These are phyloP conservation scores for Claviceps citrina DNA, from an alignment of 2,329 filamentous ascomycete species.

Conservation along the genomic window DNA sequence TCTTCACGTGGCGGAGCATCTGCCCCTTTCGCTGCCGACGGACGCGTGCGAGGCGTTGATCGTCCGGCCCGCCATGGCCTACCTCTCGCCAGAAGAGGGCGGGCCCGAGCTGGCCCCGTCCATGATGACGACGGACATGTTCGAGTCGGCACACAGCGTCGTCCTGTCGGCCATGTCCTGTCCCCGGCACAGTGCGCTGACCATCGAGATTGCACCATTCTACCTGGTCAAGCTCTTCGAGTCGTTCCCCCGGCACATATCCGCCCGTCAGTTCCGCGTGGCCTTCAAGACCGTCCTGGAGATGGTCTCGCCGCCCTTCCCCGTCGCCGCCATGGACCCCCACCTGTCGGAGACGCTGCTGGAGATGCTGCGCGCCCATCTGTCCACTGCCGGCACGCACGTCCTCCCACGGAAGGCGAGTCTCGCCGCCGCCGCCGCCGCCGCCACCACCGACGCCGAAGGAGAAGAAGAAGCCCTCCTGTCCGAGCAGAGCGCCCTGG, in stretches of 20 bases:
- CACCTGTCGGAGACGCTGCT: constrained; percentile 66
- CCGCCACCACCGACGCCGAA: too few species aligned
- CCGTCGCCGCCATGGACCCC: constrained; percentile 56
- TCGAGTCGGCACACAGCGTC: constrained; percentile 75
- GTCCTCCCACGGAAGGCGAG: constrained; percentile 26
- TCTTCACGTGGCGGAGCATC: constrained; percentile 72
- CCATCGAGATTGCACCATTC: constrained; percentile 58
- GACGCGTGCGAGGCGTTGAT: constrained; percentile 56
- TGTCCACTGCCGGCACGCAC: constrained; percentile 34
- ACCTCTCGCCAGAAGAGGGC: constrained; percentile 44
- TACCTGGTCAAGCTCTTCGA: constrained; percentile 71
- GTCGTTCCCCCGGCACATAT: constrained; percentile 65
- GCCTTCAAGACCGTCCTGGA: constrained; percentile 77
- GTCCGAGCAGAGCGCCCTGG: constrained; percentile 68
- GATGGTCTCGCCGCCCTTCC: constrained; percentile 65
- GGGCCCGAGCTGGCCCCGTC: constrained; percentile 28
- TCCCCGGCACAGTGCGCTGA: constrained; percentile 58
- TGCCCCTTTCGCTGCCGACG: constrained; percentile 54
- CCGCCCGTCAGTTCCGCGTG: constrained; percentile 71
- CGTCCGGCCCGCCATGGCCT: constrained; percentile 57
- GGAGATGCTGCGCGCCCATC: constrained; percentile 55
- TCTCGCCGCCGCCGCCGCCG: constrained; percentile 18
- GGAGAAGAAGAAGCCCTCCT: constrained; percentile 21
- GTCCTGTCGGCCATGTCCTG: constrained; percentile 67
- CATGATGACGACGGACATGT: constrained; percentile 43